Percentiles rank a stretch among this genome's conserved stretches.
phyloP scores from a whole-genome alignment of 108 stramenopile genomes.

The Schizochytrium sp. region DNA sequence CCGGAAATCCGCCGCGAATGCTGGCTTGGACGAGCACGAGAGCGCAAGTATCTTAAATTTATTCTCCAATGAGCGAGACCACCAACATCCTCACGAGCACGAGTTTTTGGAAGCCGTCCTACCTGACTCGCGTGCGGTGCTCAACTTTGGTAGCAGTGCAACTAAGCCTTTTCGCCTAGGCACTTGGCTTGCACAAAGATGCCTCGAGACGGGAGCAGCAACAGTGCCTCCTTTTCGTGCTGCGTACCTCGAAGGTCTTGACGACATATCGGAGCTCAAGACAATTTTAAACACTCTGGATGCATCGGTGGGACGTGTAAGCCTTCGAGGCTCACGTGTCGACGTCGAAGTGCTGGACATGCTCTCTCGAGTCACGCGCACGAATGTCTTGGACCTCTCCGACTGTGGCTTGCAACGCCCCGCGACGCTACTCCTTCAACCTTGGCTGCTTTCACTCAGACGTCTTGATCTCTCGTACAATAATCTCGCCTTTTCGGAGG shows the following conservation, averaged over 20 bases:
- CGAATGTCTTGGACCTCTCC: not conserved
- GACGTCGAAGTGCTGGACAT: not conserved
- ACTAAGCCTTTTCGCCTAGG: too few relatives aligned
- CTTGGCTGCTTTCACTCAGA: not conserved
- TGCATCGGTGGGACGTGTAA: not conserved
- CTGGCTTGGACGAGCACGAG: too few relatives aligned
- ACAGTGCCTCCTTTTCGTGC: not conserved
- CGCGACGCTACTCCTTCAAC: too few relatives aligned
- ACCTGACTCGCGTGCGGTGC: not conserved
- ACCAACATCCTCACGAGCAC: too few relatives aligned
- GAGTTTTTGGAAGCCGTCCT: not conserved
- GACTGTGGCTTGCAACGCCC: not conserved
- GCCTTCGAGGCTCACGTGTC: not conserved
- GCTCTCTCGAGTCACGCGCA: not conserved
- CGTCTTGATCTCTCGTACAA: not conserved
- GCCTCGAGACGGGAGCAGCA: not conserved
- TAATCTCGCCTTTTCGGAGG: too few relatives aligned
- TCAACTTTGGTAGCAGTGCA: not conserved
- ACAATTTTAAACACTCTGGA: not conserved
- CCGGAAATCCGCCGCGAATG: too few relatives aligned
- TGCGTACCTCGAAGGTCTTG: not conserved
- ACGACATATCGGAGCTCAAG: not conserved
- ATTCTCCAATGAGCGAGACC: too few relatives aligned
- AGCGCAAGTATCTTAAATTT: too few relatives aligned
- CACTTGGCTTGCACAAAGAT: too few relatives aligned